Evolutionary conservation across 2,329 filamentous ascomycete species (phyloP).

Genomic region (Diaporthe amygdali): DNA sequence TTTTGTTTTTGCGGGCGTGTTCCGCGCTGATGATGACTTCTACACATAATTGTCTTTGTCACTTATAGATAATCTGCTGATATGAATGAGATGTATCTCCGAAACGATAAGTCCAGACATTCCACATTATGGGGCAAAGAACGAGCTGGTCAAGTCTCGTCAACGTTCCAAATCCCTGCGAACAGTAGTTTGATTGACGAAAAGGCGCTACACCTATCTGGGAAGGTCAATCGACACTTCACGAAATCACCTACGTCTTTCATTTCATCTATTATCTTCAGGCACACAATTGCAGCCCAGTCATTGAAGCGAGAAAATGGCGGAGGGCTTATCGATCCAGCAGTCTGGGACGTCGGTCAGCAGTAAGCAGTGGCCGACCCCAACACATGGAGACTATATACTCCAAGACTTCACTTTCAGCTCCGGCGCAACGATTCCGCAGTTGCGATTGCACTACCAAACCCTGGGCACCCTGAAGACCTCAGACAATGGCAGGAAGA

Average conservation of each 20-base stretch:
- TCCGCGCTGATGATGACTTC: too few species aligned
- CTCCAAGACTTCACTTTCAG: slow-evolving; percentile 18
- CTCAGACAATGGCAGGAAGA: slow-evolving; percentile 20
- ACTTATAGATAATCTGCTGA: too few species aligned
- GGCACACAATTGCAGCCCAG: too few species aligned
- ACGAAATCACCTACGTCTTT: background rate
- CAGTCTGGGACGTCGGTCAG: background rate
- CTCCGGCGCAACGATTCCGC: slow-evolving; percentile 15
- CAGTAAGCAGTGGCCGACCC: background rate
- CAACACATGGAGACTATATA: background rate
- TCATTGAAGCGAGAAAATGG: background rate
- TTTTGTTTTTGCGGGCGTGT: too few species aligned
- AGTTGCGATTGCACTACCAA: slow-evolving; percentile 23
- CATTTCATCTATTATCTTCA: background rate
- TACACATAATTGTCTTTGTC: too few species aligned
- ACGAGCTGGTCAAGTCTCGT: too few species aligned
- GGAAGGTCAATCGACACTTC: background rate
- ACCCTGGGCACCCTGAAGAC: slow-evolving; percentile 16
- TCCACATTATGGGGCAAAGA: too few species aligned
- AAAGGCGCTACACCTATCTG: background rate
- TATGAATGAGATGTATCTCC: too few species aligned
- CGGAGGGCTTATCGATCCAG: background rate
- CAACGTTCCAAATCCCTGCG: background rate
- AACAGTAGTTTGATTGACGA: background rate
- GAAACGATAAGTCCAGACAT: too few species aligned